Evolutionary conservation across 345 rosid genomes (phyloP), one percentile per base, ranked within the genome.

Genomic region (Microthlaspi erraticum): DNA sequence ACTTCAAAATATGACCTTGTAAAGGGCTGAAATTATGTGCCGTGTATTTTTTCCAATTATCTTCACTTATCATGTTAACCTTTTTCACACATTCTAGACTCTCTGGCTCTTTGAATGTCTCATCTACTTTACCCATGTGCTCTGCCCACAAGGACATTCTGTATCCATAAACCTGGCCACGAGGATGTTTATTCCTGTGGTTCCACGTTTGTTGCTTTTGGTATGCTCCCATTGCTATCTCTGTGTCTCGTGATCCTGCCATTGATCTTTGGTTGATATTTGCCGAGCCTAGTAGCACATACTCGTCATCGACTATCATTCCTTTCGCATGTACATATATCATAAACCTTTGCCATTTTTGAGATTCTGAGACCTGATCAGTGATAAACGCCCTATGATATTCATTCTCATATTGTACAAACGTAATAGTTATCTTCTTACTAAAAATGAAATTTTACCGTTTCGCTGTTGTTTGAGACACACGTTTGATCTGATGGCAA

Each of bases 111-210:
- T 81, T 78, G 36, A 85, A 92, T 33, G 50, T n/a, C 29, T 74
- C 73, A 6, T 88, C 82, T 0, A 86, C 37, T 58, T 43, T 38
- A 10, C 83, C 94, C 78, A 86, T 53, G 79, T 92, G 98, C 77
- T 92, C 98, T 3, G 89, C 91, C 98, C 98, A 89, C n/a, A 92
- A 71, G 2, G 96, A 92, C 92, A 88, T 86, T 63, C 98, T 79
- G 60, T 88, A 92, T 59, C 96, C 94, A 8, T 57, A 46, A 59
- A 88, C 90, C 86, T 91, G 95, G 54, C 97, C 91, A n/a, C 54
- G 80, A 11, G 92, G 92, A 52, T 83, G 92, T 52, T 74, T 73
- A 57, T 80, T 78, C 71, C 65, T 83, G 54, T 84, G 61, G 31
- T 71, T 74, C 87, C 92, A 84, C n/a, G 87, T 86, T 53, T 89